Evolutionary conservation across 2,329 filamentous ascomycete species (phyloP).

Genomic region (Xylaria digitata): DNA sequence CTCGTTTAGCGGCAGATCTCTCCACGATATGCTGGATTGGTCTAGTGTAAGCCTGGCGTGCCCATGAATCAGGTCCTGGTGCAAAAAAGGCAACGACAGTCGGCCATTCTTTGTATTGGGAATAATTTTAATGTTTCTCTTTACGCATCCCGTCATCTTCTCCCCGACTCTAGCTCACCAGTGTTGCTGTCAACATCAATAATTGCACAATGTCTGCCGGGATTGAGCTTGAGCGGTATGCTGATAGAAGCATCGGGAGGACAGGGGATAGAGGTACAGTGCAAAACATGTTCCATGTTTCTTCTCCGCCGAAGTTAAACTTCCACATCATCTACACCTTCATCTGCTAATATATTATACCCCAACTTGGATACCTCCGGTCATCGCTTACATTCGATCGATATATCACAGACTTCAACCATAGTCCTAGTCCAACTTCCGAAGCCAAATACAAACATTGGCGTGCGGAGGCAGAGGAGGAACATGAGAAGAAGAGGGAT

Average conservation of each 20-base stretch:
- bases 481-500: slow-evolving; percentile 79
- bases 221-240: slow-evolving; percentile 17
- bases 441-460: slow-evolving; percentile 94
- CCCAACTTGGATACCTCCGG: slow-evolving; percentile 10
- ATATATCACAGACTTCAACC: slow-evolving; percentile 75
- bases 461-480: slow-evolving; percentile 82
- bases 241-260: background rate
- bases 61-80: slow-evolving; percentile 10
- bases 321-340: too few relatives aligned
- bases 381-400: slow-evolving; percentile 31
- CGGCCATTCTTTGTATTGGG: background rate
- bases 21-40: slow-evolving; percentile 29
- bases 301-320: background rate
- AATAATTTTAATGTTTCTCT: too few relatives aligned
- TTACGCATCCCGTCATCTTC: background rate
- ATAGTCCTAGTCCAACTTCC: slow-evolving; percentile 71
- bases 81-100: slow-evolving; percentile 5
- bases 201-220: slow-evolving; percentile 25
- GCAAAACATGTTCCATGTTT: background rate
- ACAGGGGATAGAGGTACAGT: slow-evolving; percentile 18
- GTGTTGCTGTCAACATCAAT: background rate
- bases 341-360: background rate
- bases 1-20: slow-evolving; percentile 35
- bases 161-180: background rate
- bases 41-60: too few relatives aligned